These are phyloP conservation scores for Parafenestella ontariensis DNA, from an alignment of 2,329 filamentous ascomycete species.

Conservation along the genomic window DNA sequence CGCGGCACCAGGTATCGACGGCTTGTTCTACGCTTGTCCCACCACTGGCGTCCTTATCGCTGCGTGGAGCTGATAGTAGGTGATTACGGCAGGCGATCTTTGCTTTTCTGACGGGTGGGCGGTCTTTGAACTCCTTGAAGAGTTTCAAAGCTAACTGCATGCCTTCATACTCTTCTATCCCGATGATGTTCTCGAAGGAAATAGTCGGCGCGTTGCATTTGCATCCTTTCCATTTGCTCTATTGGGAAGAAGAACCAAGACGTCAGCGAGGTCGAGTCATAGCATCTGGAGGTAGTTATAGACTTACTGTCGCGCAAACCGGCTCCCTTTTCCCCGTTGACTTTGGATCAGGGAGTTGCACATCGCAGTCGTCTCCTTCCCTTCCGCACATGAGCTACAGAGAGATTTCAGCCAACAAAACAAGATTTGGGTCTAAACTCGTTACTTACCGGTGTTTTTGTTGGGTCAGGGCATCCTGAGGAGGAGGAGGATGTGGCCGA, in stretches of 20 bases:
- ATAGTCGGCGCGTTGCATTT: not conserved
- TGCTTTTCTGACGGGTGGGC: not conserved
- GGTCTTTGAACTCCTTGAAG: not conserved
- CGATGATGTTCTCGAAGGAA: not conserved
- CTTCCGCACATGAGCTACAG: not conserved
- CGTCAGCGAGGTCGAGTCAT: too few species aligned
- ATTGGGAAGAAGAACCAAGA: too few species aligned
- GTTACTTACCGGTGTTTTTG: not conserved
- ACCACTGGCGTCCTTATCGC: not conserved
- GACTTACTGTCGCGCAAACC: not conserved
- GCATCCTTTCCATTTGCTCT: not conserved
- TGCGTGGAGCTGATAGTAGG: not conserved
- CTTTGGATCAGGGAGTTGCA: not conserved
- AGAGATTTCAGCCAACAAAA: not conserved
- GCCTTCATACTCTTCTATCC: not conserved
- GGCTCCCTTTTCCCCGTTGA: not conserved
- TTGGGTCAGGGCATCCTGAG: not conserved
- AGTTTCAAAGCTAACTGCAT: not conserved
- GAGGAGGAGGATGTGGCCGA: not conserved
- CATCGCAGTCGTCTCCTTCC: not conserved
- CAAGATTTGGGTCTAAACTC: not conserved
- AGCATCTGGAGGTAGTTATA: too few species aligned
- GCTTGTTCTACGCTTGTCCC: not conserved
- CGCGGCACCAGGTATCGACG: slow-evolving; percentile 1
- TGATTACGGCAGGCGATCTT: slow-evolving; percentile 1